Base-by-base conservation (phyloP, 1,139 yeast species). In the Hemisphaericaspora xylofermentans region DNA sequence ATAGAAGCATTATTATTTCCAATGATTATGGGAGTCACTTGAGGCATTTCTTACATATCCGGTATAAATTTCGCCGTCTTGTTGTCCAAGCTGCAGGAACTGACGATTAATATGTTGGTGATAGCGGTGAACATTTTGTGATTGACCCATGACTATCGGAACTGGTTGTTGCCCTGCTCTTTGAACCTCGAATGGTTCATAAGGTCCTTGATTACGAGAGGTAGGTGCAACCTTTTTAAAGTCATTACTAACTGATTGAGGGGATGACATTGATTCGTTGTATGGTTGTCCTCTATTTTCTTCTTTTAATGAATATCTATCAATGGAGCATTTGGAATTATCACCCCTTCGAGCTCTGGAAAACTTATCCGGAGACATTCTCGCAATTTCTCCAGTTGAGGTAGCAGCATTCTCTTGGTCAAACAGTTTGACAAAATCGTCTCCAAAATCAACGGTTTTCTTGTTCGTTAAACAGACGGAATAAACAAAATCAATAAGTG, bases 401-500 rank as follows among this genome's bases (percentile, higher is more conserved):
- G n/a, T n/a, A n/a, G 16, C 34, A 4, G n/a, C 22, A 13, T 22
- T 21, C 3, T 36, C 39, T 26, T 22, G 35, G 10, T 42, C 32
- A 37, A 21, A 36, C 17, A 31, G 19, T 35, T 38, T 26, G 4
- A 44, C 63, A 44, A 63, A 72, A 19, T 57, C 63, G 24, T 58
- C 59, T n/a, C 71, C 54, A 1, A 66, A 57, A 2, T 61, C 66
- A 35, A 57, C 61, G 22, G 60, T 52, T 31, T 56, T 60, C 2
- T 52, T 42, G 3, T 74, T 60, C 9, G 63, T 52, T n/a, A 58
- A 51, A 45, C 67, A 70, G 31, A 76, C 51, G 18, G 69, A 56
- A 21, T 57, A 43, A 21, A 66, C 57, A 48, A 74, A 78, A 35
- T 76, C 79, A 15, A 61, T 53, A 7, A 78, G 54, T 1, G 79